Evolutionary conservation across 164 flowering plant genomes (phyloP).

Genomic region (Stephania yunnanensis): DNA sequence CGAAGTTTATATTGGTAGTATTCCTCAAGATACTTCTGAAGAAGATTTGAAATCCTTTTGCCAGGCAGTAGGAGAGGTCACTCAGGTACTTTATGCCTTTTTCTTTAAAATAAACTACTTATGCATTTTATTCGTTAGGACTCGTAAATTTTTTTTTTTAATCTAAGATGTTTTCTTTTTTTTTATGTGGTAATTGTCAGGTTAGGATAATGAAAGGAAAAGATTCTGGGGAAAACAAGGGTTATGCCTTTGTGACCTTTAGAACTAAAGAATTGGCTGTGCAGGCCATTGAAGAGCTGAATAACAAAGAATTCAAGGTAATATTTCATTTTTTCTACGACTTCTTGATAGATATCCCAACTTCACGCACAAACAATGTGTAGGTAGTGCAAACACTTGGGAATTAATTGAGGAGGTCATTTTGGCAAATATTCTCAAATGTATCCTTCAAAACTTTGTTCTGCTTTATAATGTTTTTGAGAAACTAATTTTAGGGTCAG

Average conservation of each 20-base stretch:
- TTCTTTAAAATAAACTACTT: constrained; percentile 2
- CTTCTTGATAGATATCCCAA: too few species aligned
- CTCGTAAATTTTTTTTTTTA: not conserved
- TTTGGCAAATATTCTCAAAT: too few species aligned
- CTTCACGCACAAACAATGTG: too few species aligned
- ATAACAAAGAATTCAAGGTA: constrained; percentile 70
- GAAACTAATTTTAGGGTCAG: too few species aligned
- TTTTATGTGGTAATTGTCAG: constrained; percentile 26
- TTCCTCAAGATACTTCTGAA: constrained; percentile 58
- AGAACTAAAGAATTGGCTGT: constrained; percentile 65
- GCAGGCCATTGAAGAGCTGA: constrained; percentile 66
- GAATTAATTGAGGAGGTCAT: too few species aligned
- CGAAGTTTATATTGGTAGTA: constrained; percentile 80
- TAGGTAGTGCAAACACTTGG: too few species aligned
- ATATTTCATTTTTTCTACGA: not conserved
- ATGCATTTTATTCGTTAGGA: not conserved
- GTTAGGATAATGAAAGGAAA: constrained; percentile 77
- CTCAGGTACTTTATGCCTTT: constrained; percentile 44
- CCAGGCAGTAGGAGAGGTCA: constrained; percentile 68
- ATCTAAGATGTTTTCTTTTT: constrained; percentile 2
- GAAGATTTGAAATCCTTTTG: constrained; percentile 63
- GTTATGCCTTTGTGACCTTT: constrained; percentile 84
- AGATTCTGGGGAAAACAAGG: constrained; percentile 66
- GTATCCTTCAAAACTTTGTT: too few species aligned
- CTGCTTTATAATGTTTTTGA: too few species aligned